Evolutionary conservation across 2,329 filamentous ascomycete genomes (phyloP).

Genomic region (Diaporthe vexans): DNA sequence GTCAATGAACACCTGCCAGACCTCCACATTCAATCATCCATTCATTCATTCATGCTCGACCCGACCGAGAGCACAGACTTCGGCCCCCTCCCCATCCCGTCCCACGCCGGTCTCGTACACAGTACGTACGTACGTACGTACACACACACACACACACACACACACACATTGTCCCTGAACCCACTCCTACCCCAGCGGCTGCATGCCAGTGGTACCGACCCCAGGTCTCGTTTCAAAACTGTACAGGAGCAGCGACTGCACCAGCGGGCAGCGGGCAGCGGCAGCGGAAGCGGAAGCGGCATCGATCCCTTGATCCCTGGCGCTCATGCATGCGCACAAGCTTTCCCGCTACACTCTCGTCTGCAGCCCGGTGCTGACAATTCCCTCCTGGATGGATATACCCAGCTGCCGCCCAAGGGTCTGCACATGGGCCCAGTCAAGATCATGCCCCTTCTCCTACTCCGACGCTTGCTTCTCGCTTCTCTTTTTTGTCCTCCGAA

Average conservation of each 20-base stretch:
- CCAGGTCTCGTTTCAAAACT: constrained; percentile 23
- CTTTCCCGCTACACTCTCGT: constrained; percentile 14
- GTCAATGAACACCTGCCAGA: background rate
- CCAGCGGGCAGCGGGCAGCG: background rate
- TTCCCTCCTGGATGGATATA: constrained; percentile 13
- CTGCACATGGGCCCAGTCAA: background rate
- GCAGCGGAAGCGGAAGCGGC: background rate
- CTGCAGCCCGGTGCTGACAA: constrained; percentile 26
- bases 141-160: background rate
- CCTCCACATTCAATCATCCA: background rate
- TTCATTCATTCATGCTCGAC: background rate
- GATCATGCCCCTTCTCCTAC: background rate
- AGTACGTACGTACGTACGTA: too few species aligned
- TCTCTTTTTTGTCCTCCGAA: constrained; percentile 18
- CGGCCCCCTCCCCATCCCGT: constrained; percentile 1
- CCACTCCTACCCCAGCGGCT: constrained; percentile 23
- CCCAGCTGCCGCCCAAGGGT: background rate
- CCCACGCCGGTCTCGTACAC: constrained; percentile 1
- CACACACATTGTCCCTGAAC: background rate
- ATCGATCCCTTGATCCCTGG: constrained; percentile 24
- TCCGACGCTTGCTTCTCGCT: background rate
- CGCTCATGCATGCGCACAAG: constrained; percentile 20
- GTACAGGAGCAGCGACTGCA: background rate
- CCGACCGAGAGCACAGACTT: constrained; percentile 15
- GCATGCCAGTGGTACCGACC: constrained; percentile 1